Base-by-base conservation (phyloP, 2,329 filamentous ascomycete species). In the Curvularia sp. region DNA sequence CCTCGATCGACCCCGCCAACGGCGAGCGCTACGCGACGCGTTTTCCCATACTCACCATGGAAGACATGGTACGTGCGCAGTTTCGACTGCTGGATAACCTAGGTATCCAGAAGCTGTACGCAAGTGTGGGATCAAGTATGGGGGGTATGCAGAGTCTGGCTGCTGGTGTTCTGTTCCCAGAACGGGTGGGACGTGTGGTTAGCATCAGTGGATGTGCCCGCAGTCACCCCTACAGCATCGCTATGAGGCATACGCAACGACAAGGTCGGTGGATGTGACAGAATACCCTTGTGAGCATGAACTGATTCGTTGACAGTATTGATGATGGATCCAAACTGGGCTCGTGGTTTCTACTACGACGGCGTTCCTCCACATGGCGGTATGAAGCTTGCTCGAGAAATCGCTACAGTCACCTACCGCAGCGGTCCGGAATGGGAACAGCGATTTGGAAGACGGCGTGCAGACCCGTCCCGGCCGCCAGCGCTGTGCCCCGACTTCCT, bases 281-380 rank as follows among this genome's bases (percentile, higher is more conserved):
- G 4, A 20, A 2, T 8, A 4, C 5, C 18, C 30, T 10, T 22
- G 24, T 38, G 20, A 20, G 31, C 24, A 35, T 43, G 38, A 13
- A 22, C 60, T 71, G 52, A 69, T 51, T 31, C 26, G 20, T 22
- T 7, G 12, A 43, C 55, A 80, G 95, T 97, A 0, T 85, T 99
- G 48, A 98, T 99, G 93, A 97, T 97, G 90, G 95, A 99, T 71
- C 93, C 93, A 2, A 93, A 96, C 72, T 99, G 95, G 95, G 91
- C 92, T 67, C 88, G 95, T 35, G 95, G 95, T 1, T 96, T 94
- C 80, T 98, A 98, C 82, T 86, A 85, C 63, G 89, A 89, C 71
- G 81, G 83, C 42, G 88, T 99, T 6, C 95, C 95, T 2, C 95
- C 95, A 0, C 95, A 99, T 73, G 89, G 91, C 0, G 95, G 95